These are phyloP conservation scores for Hibiscus mutabilis DNA, from an alignment of 345 rosid species.

Conservation along the genomic window DNA sequence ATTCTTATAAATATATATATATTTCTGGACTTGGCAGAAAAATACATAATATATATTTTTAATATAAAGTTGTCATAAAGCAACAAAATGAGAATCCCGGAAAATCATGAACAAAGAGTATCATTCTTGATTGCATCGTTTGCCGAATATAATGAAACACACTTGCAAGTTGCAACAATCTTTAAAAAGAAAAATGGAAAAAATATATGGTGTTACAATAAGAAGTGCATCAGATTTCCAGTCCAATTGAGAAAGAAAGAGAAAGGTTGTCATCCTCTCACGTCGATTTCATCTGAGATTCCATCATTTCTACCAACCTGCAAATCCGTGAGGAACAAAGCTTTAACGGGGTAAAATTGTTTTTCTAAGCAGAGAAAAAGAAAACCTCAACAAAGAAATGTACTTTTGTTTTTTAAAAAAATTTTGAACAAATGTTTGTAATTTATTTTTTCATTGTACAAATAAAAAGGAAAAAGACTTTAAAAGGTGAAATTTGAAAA, in stretches of 20 bases:
- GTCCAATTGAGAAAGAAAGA: neutral
- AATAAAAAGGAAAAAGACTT: too few species aligned
- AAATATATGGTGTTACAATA: neutral
- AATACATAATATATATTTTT: neutral
- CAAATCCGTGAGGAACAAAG: slow-evolving; percentile 4
- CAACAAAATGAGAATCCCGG: neutral
- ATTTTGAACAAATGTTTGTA: too few species aligned
- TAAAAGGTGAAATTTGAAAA: too few species aligned
- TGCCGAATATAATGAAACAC: neutral
- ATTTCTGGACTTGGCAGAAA: too few species aligned
- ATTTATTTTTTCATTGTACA: too few species aligned
- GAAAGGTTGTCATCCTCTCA: slow-evolving; percentile 45
- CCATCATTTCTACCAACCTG: slow-evolving; percentile 30
- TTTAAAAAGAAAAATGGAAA: neutral
- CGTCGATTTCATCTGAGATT: slow-evolving; percentile 31
- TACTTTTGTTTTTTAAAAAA: too few species aligned
- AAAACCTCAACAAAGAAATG: too few species aligned
- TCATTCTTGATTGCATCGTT: neutral
- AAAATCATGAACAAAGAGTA: neutral
- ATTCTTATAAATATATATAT: too few species aligned
- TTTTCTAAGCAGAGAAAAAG: too few species aligned
- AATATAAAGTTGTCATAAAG: neutral
- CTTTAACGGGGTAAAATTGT: neutral
- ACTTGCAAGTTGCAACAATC: slow-evolving; percentile 1
- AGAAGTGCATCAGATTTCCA: neutral